These are phyloP conservation scores for Dittrichia graveolens DNA, from an alignment of 129 eudicot species.

Conservation along the genomic window DNA sequence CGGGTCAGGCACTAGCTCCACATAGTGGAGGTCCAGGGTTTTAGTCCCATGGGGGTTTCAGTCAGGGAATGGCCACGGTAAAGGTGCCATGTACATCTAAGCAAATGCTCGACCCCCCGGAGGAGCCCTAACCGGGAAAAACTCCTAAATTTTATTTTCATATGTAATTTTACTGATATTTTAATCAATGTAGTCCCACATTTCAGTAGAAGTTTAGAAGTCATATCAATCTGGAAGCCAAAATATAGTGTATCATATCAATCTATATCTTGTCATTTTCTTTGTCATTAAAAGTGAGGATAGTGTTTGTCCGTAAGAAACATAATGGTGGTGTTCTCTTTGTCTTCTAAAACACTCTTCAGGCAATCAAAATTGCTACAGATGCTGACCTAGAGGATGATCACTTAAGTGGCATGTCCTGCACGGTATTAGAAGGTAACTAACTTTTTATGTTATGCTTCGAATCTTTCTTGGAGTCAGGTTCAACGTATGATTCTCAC, in stretches of 20 bases:
- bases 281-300: neutral
- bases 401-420: slow-evolving; percentile 67
- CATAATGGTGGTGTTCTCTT: neutral
- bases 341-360: slow-evolving; percentile 20
- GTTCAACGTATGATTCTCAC: neutral
- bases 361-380: slow-evolving; percentile 87
- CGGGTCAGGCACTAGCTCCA: no score
- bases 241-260: slow-evolving; percentile 8
- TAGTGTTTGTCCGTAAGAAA: neutral
- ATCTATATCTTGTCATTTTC: neutral
- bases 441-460: slow-evolving; percentile 26
- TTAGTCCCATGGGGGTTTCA: no score
- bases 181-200: neutral
- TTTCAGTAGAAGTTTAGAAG: slow-evolving; percentile 9
- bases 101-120: no score
- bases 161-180: no score
- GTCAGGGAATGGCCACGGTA: no score
- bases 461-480: slow-evolving; percentile 6
- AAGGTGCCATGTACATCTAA: no score
- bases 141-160: no score
- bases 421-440: slow-evolving; percentile 69
- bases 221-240: slow-evolving; percentile 17
- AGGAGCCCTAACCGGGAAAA: no score
- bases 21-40: no score
- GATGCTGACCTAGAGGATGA: slow-evolving; percentile 65